phyloP scores from a whole-genome alignment of 495 filamentous ascomycete species.

The Lichenothelia convexa region DNA sequence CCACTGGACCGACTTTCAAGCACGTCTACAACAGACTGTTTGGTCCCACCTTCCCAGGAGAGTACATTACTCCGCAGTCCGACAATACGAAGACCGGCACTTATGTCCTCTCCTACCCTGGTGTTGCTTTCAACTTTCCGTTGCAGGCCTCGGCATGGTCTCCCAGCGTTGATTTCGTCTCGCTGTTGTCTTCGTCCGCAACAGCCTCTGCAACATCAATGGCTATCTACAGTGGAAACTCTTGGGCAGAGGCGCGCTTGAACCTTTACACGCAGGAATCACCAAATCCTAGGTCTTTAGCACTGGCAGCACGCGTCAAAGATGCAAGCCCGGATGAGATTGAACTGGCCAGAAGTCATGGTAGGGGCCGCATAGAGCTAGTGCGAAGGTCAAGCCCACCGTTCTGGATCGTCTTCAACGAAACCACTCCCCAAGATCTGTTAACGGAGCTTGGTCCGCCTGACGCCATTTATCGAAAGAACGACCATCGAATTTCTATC shows the following conservation, averaged over 20 bases:
- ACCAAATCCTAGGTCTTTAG: conserved; percentile 42
- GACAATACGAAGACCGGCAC: conserved; percentile 33
- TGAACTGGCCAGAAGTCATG: conserved; percentile 54
- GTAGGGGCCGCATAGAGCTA: conserved; percentile 60
- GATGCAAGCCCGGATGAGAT: conserved; percentile 57
- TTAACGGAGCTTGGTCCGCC: conserved; percentile 80
- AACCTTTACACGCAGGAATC: conserved; percentile 57
- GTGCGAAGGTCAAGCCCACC: conserved; percentile 38
- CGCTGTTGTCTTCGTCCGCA: conserved; percentile 60
- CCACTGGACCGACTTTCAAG: conserved; percentile 59
- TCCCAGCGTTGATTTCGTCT: conserved; percentile 66
- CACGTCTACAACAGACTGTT: conserved; percentile 84
- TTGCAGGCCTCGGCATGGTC: conserved; percentile 61
- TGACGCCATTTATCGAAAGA: conserved; percentile 88
- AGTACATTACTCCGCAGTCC: conserved; percentile 56
- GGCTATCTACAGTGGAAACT: conserved; percentile 74
- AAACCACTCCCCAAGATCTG: conserved; percentile 79
- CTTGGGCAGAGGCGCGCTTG: conserved; percentile 65
- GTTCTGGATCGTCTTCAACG: conserved; percentile 52
- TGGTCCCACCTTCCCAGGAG: conserved; percentile 79
- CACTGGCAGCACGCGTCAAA: conserved; percentile 38
- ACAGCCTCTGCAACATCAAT: conserved; percentile 60
- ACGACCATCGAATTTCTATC: conserved; percentile 79
- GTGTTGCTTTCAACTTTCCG: conserved; percentile 80
- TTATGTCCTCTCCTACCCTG: conserved; percentile 85